Percentiles rank a stretch among this genome's conserved stretches.
These are phyloP conservation scores for Lactifluus echinatus DNA, from an alignment of 768 basidiomycete species.

Conservation along the genomic window DNA sequence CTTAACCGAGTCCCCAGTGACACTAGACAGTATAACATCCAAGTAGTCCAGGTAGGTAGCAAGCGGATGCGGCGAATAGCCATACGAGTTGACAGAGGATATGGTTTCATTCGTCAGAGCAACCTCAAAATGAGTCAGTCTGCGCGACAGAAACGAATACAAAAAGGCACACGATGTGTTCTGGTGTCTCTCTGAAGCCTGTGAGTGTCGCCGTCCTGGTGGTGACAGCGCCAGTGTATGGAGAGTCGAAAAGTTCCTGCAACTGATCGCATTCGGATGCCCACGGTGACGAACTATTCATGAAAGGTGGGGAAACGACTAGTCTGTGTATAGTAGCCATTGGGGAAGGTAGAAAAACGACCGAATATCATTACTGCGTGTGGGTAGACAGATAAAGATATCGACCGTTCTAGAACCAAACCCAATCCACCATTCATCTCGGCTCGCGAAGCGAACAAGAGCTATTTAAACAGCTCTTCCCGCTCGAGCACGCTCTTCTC, in stretches of 20 bases:
- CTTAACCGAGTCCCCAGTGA: constrained; percentile 31
- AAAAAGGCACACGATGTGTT: constrained; percentile 45
- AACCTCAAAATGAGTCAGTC: constrained; percentile 36
- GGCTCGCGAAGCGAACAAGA: neutral
- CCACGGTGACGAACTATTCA: constrained; percentile 80
- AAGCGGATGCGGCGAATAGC: constrained; percentile 76
- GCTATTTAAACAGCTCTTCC: constrained; percentile 80
- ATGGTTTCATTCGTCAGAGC: constrained; percentile 42
- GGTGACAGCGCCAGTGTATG: constrained; percentile 68
- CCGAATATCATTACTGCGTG: neutral
- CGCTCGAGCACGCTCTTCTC: constrained; percentile 89
- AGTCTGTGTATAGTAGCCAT: constrained; percentile 57
- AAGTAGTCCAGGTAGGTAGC: constrained; percentile 60
- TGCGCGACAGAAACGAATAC: neutral
- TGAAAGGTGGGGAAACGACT: constrained; percentile 49
- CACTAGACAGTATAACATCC: constrained; percentile 35
- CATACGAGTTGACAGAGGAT: constrained; percentile 78
- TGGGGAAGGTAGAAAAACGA: neutral
- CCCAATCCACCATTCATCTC: neutral
- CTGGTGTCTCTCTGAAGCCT: constrained; percentile 60
- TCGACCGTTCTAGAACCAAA: constrained; percentile 6
- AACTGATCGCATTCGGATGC: constrained; percentile 63
- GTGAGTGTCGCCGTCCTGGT: constrained; percentile 67
- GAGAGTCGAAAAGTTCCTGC: constrained; percentile 52
- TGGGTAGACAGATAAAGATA: constrained; percentile 2